Base-by-base conservation (phyloP, 176 grass and related monocot species). In the Zea mays region DNA sequence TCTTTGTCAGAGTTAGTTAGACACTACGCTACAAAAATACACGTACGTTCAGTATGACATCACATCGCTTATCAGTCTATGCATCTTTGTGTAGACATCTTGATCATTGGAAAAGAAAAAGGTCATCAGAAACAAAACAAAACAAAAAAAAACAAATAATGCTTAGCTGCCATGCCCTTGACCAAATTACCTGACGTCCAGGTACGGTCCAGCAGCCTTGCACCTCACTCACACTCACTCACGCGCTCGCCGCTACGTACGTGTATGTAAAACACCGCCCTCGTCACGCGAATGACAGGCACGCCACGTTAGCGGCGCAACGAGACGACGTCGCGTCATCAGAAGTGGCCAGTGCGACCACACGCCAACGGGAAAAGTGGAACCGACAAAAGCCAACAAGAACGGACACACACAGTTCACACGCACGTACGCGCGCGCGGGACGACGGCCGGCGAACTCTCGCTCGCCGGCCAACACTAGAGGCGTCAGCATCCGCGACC, bases 141-240 rank as follows among this genome's bases (percentile, higher is more conserved):
- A 27, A n/a, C n/a, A n/a, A n/a, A 7, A 17, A 69, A 19, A 12
- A 69, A 2, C 43, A 71, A 35, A 71, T 16, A 34, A 27, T 27
- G 27, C 27, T 6, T 55, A 8, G 52, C 49, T 12, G 35, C 34
- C 36, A n/a, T 14, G 35, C 50, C 36, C 10, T 10, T 55, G 37
- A 58, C 71, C 51, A 11, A 57, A 43, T 7, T 39, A 46, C 11
- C 67, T 68, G 66, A 68, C 66, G 67, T 27, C 6, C 43, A 73
- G 69, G 69, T 16, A 27, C 27, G 27, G 27, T 27, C 27, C 27
- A 27, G 27, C 34, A 19, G 70, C 48, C 37, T 12, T 57, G 10
- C 51, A 4, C 16, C 17, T 57, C 51, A 6, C 34, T 16, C 47
- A 12, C 51, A 6, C 34, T 16, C 47, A 12, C 48, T 7, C 47